These are phyloP conservation scores for Euryodendron excelsum DNA, from an alignment of 148 eudicot genomes.

Conservation along the genomic window DNA sequence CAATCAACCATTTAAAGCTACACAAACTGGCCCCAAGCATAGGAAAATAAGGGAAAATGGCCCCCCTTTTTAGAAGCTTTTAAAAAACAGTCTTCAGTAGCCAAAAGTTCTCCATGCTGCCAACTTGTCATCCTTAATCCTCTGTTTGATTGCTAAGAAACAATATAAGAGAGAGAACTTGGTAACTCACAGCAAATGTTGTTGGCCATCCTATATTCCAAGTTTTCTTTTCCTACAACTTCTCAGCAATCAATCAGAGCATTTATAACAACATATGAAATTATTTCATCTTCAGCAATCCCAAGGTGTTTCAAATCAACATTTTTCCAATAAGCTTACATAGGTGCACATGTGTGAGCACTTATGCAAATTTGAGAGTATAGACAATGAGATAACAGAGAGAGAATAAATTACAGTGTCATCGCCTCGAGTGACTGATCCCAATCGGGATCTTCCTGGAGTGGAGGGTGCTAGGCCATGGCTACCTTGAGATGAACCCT, in stretches of 20 bases:
- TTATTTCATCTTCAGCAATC: background rate
- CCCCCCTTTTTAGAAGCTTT: background rate
- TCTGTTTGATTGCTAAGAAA: background rate
- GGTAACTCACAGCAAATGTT: background rate
- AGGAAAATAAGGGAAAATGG: background rate
- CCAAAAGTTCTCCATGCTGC: background rate
- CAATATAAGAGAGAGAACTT: background rate
- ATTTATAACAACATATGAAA: background rate
- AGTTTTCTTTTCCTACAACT: background rate
- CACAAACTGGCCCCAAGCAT: background rate
- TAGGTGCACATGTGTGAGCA: background rate
- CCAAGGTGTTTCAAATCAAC: background rate
- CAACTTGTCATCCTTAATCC: background rate
- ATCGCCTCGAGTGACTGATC: constrained; percentile 54
- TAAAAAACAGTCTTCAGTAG: background rate
- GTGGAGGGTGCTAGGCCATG: constrained; percentile 62
- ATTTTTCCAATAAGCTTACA: background rate
- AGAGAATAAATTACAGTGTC: constrained; percentile 48
- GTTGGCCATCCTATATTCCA: background rate
- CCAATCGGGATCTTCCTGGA: constrained; percentile 75
- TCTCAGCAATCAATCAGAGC: background rate
- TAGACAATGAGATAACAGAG: background rate
- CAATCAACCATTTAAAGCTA: background rate
- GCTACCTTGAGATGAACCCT: constrained; percentile 50
- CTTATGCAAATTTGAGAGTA: background rate